phyloP scores from a whole-genome alignment of 768 basidiomycete genomes.

The Epithele typhae region DNA sequence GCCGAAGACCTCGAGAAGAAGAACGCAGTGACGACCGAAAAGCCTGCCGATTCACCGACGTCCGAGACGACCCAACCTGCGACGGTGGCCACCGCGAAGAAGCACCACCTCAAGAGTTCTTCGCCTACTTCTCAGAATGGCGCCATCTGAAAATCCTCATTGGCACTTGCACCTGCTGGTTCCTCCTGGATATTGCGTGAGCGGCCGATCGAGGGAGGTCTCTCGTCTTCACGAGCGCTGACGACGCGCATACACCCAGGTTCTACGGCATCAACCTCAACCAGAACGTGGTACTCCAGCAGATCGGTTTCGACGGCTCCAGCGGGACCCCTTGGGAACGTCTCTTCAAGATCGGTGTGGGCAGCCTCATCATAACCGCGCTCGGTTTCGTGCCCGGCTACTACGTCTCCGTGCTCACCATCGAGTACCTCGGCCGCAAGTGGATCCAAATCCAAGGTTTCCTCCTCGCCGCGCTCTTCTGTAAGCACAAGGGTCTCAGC shows the following conservation, averaged over 20 bases:
- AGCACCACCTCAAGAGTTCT: constrained; percentile 58
- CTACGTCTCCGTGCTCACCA: constrained; percentile 62
- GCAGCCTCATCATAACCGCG: constrained; percentile 67
- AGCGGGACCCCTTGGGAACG: constrained; percentile 56
- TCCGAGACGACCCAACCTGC: neutral
- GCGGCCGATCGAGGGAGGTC: constrained; percentile 1
- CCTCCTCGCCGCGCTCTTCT: constrained; percentile 61
- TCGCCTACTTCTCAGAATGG: constrained; percentile 70
- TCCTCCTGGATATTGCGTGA: constrained; percentile 70
- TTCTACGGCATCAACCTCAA: constrained; percentile 78
- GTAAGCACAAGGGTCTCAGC: no score
- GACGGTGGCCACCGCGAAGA: constrained; percentile 31
- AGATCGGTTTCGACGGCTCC: constrained; percentile 64
- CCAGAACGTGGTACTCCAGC: constrained; percentile 71
- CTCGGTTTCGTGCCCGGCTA: constrained; percentile 81
- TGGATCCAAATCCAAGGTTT: constrained; percentile 76
- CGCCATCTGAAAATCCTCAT: constrained; percentile 61
- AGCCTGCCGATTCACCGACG: constrained; percentile 18
- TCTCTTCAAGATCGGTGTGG: constrained; percentile 63
- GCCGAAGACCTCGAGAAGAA: constrained; percentile 29
- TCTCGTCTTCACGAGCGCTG: no score
- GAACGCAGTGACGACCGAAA: constrained; percentile 20
- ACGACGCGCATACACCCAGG: constrained; percentile 25
- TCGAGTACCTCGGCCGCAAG: constrained; percentile 72
- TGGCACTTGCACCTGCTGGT: constrained; percentile 69